Evolutionary conservation across 495 filamentous ascomycete genomes (phyloP), one percentile per base, ranked within the genome.

Genomic region (Mytilinidion resinicola): DNA sequence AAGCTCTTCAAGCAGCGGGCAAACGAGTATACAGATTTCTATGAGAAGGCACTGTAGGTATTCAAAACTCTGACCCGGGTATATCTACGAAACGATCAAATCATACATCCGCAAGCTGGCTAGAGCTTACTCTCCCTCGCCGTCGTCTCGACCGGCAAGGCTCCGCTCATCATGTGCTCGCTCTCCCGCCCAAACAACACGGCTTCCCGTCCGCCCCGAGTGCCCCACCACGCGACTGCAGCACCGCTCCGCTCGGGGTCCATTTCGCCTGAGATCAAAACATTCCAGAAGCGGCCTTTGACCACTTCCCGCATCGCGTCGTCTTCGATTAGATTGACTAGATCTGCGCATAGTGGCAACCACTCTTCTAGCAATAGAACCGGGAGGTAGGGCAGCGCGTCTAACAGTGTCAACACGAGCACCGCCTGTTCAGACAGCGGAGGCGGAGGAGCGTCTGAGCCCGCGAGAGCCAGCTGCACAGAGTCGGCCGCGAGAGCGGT

Each of bases 181-280:
- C 58, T 38, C 53, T 56, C 53, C 12, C 68, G 65, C 4, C 84
- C 85, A 68, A 78, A 84, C 0, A 89, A 64, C 12, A 89, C 75
- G 61, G 77, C 72, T 60, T 89, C 84, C 42, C 86, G 74, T 0
- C 88, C 88, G 14, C 87, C 86, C 43, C 72, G 70, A 1, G 83
- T 85, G 53, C 74, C 80, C 93, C 93, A 98, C 93, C 93, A 98
- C 11, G 83, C 82, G 30, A 95, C 86, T 56, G 85, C 92, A 46
- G 88, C 76, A 49, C 86, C 84, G 9, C 88, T 84, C 25, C 90
- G 77, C 64, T 95, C 88, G 48, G 95, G 82, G 74, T 96, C 91
- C 85, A 96, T 92, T 73, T 96, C 91, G 8, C 92, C 91, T 59
- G 79, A 82, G 21, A 84, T 85, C 42, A 97, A 59, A 1, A 89